A percentile compares a stretch with the other conserved stretches of the same genome.
Evolutionary conservation across 75 land plant genomes (phyloP).

Genomic region (Cupressus sempervirens): DNA sequence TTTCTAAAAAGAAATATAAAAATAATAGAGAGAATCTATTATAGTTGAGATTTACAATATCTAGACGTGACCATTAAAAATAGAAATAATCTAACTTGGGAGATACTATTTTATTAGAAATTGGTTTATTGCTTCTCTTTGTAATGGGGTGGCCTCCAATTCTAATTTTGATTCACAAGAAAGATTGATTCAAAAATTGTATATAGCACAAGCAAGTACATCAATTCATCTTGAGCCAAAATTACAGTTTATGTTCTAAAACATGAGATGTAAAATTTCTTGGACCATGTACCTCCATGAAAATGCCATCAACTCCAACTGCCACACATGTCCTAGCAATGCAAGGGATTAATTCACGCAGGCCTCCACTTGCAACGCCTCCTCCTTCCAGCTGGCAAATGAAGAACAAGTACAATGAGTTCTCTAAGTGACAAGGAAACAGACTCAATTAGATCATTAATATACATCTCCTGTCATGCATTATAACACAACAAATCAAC

Average conservation of each 20-base stretch:
- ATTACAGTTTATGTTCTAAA: neutral
- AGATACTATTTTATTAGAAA: too few species aligned
- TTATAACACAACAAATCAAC: neutral
- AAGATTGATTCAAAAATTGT: neutral
- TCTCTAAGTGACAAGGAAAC: neutral
- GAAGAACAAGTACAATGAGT: neutral
- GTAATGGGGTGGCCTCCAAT: too few species aligned
- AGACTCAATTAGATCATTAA: neutral
- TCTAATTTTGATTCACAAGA: too few species aligned
- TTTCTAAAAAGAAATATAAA: too few species aligned
- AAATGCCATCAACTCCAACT: constrained; percentile 97
- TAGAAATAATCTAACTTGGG: too few species aligned
- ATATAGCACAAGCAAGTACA: neutral
- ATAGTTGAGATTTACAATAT: too few species aligned
- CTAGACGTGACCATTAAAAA: too few species aligned
- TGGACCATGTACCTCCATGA: constrained; percentile 82
- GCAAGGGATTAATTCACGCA: constrained; percentile 93
- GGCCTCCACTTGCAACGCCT: constrained; percentile 97
- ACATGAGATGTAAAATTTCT: neutral
- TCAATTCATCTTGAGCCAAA: too few species aligned
- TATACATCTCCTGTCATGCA: neutral
- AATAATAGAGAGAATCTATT: too few species aligned
- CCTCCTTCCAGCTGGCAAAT: constrained; percentile 78
- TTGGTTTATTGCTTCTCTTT: too few species aligned
- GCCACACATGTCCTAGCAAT: constrained; percentile 96